These are phyloP conservation scores for Coemansia erecta DNA, from an alignment of 192 early-diverging fungal genomes.

Conservation along the genomic window DNA sequence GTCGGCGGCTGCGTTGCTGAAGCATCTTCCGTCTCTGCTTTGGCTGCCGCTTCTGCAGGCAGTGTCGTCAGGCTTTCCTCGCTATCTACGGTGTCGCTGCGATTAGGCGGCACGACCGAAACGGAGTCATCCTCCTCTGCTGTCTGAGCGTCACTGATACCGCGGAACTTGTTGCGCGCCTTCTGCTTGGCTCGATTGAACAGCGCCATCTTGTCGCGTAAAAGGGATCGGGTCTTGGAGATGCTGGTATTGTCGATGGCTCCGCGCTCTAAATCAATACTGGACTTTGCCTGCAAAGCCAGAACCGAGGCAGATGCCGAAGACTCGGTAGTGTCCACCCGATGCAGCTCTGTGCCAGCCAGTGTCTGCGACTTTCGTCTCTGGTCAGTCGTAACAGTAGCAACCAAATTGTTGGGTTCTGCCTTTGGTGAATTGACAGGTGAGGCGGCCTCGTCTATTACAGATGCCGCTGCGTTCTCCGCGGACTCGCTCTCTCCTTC, in stretches of 20 bases:
- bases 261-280: not conserved
- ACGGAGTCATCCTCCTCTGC: not conserved
- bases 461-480: too few relatives aligned
- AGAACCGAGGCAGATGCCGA: not conserved
- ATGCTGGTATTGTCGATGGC: not conserved
- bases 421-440: too few relatives aligned
- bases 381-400: not conserved
- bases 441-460: not conserved
- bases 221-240: slow-evolving; percentile 26
- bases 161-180: slow-evolving; percentile 33
- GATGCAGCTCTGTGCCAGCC: not conserved
- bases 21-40: too few relatives aligned
- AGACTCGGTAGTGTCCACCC: not conserved
- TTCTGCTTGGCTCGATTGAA: slow-evolving; percentile 34
- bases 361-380: not conserved
- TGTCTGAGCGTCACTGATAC: slow-evolving; percentile 7
- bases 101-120: not conserved
- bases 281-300: not conserved
- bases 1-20: not conserved
- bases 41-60: too few relatives aligned
- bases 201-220: slow-evolving; percentile 45
- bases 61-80: slow-evolving; percentile 1
- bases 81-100: not conserved
- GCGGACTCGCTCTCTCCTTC: not conserved
- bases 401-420: too few relatives aligned